Conservation (phyloP, 2,329 filamentous ascomycete species). For the Penicillium freii region DNA sequence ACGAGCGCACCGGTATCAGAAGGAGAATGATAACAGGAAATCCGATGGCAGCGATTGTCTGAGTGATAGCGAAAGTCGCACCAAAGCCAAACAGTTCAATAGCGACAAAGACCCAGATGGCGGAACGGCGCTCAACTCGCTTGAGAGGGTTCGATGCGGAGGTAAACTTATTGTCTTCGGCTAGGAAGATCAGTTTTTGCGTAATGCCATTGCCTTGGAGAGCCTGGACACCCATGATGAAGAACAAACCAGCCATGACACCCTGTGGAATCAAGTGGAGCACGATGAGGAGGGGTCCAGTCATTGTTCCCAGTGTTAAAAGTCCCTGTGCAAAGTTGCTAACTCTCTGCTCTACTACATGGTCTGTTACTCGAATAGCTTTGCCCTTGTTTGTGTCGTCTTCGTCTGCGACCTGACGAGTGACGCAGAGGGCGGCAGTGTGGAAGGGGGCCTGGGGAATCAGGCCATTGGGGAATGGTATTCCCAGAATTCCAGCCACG, state of each 20-base stretch:
- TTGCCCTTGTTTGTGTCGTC: conserved; percentile 62
- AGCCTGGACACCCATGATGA: conserved; percentile 79
- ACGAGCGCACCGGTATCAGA: conserved; percentile 64
- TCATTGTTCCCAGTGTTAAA: conserved; percentile 75
- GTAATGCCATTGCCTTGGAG: conserved; percentile 76
- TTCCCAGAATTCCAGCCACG: conserved; percentile 69
- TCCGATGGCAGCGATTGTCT: conserved; percentile 78
- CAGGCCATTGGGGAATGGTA: conserved; percentile 79
- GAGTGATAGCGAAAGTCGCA: conserved; percentile 77
- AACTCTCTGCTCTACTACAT: conserved; percentile 67
- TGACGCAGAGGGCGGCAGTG: conserved; percentile 74
- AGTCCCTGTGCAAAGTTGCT: conserved; percentile 77
- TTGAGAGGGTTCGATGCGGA: conserved; percentile 57
- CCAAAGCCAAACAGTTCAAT: conserved; percentile 70
- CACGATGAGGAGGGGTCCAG: conserved; percentile 68
- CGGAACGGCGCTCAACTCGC: conserved; percentile 58
- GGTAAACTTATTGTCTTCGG: conserved; percentile 63
- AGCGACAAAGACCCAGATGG: conserved; percentile 70
- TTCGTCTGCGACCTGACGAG: conserved; percentile 53
- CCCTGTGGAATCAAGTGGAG: conserved; percentile 76
- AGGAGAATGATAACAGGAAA: conserved; percentile 73
- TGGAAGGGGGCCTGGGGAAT: conserved; percentile 84
- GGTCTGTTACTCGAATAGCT: conserved; percentile 60
- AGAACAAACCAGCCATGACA: conserved; percentile 77
- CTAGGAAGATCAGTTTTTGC: conserved; percentile 68